Evolutionary conservation across 2,329 filamentous ascomycete species (phyloP), one percentile per base, ranked within the genome.

Genomic region (Chrysosphaeria jannelii): DNA sequence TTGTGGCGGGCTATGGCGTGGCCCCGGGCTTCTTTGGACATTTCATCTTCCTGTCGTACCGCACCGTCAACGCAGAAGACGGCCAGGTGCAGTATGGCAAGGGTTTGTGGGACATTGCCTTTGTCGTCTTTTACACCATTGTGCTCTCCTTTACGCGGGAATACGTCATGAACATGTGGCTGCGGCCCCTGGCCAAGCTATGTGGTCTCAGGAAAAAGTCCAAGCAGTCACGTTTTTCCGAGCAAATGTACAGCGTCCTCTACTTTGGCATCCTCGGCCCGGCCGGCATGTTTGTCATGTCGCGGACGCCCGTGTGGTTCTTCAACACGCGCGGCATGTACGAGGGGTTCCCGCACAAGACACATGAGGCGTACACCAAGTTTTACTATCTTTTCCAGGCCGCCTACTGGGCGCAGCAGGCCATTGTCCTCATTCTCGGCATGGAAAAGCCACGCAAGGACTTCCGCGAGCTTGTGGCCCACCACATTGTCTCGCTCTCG

Each of bases 331-430:
- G 50, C 14, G 75, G 64, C 42, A 89, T 91, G 74, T 91, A 88
- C 45, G 74, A 81, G 43, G 53, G 51, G 10, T 90, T 76, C 43
- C 79, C 79, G 5, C 79, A 91, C 45, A 57, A 59, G 35, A 67
- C 69, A 14, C 76, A 88, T 39, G 67, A 72, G 31, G 72, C 53
- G 27, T 36, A 57, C 19, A 78, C 91, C 59, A 93, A 93, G 52
- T 76, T 81, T 29, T 93, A 91, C 49, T 93, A 93, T 43, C 55
- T 93, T 31, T 71, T 91, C 36, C 67, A 93, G 47, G 81, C 76
- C 20, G 72, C 71, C 33, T 93, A 90, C 54, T 93, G 81, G 81
- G 64, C 72, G 3, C 79, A 91, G 51, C 79, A 91, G 50, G 72
- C 70, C 23, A 71, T 93, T 34, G 79, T 91, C 10, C 50, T 91